Percentiles rank a stretch among this genome's conserved stretches.
phyloP scores from a whole-genome alignment of 495 filamentous ascomycete species.

The Tuber indicum region DNA sequence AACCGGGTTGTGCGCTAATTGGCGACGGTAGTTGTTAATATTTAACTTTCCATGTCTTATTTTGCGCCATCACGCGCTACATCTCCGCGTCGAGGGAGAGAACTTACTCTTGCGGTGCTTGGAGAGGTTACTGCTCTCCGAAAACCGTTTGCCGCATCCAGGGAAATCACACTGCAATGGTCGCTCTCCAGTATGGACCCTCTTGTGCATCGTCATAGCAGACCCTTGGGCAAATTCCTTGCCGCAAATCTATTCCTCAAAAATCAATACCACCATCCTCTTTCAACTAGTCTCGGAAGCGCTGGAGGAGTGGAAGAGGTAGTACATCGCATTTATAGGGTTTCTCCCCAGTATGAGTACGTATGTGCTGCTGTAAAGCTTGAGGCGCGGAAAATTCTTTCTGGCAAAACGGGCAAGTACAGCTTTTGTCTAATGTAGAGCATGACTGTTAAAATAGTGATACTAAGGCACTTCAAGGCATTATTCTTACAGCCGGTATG shows the following conservation, averaged over 20 bases:
- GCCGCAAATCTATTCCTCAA: slow-evolving; percentile 29
- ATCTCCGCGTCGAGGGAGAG: background rate
- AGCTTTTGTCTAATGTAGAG: slow-evolving; percentile 51
- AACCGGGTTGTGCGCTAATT: slow-evolving; percentile 46
- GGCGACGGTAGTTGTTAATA: slow-evolving; percentile 54
- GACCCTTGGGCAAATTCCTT: slow-evolving; percentile 43
- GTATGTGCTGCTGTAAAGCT: slow-evolving; percentile 56
- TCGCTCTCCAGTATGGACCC: slow-evolving; percentile 40
- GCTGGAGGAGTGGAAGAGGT: slow-evolving; percentile 4
- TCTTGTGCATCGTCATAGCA: slow-evolving; percentile 42
- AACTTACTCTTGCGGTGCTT: slow-evolving; percentile 48
- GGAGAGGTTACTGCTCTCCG: slow-evolving; percentile 53
- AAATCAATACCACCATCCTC: slow-evolving; percentile 2
- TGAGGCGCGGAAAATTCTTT: slow-evolving; percentile 56
- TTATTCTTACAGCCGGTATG: slow-evolving; percentile 55
- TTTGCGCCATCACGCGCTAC: slow-evolving; percentile 36
- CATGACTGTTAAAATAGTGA: background rate
- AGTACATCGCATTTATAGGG: slow-evolving; percentile 45
- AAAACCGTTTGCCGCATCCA: slow-evolving; percentile 52
- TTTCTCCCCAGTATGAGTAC: slow-evolving; percentile 58
- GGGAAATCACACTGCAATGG: slow-evolving; percentile 49
- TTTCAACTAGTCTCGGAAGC: background rate
- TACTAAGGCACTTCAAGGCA: background rate
- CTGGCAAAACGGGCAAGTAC: slow-evolving; percentile 51
- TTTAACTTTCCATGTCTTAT: slow-evolving; percentile 37